A percentile compares a stretch with the other conserved stretches of the same genome.
These are phyloP conservation scores for Ceratobasidium sp. DNA, from an alignment of 1,284 basidiomycete species.

Conservation along the genomic window DNA sequence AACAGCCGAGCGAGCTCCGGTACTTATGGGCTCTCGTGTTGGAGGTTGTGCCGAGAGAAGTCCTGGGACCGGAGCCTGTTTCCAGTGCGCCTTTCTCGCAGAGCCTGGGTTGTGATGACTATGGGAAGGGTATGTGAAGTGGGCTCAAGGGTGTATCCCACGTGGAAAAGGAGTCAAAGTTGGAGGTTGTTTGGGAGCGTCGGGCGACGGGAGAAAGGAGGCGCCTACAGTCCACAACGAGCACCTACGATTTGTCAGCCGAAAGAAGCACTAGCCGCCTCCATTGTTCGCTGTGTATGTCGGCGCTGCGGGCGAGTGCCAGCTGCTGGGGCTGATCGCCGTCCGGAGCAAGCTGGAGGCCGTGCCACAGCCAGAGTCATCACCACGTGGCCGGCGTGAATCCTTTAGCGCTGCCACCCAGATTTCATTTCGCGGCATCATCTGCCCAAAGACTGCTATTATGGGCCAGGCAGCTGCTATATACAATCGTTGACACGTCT, in stretches of 20 bases:
- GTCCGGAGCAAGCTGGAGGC: background rate
- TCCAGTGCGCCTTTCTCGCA: constrained; percentile 14
- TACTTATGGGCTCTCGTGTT: constrained; percentile 7
- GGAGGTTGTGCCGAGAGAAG: background rate
- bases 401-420: background rate
- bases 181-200: background rate
- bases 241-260: constrained; percentile 7
- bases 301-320: background rate
- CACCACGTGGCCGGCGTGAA: background rate
- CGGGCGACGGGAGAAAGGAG: constrained; percentile 14
- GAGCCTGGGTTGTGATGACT: no score
- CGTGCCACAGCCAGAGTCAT: background rate
- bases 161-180: constrained; percentile 27
- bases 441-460: background rate
- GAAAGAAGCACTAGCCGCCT: background rate
- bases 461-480: no score
- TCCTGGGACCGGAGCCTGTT: background rate
- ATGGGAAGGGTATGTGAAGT: constrained; percentile 1
- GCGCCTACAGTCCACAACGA: background rate
- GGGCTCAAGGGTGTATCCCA: background rate
- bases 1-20: background rate
- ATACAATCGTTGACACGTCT: no score
- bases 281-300: background rate
- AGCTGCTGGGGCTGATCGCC: background rate
- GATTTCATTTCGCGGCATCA: background rate